Conservation (phyloP, 345 rosid species). For the Citrus hindsii region DNA sequence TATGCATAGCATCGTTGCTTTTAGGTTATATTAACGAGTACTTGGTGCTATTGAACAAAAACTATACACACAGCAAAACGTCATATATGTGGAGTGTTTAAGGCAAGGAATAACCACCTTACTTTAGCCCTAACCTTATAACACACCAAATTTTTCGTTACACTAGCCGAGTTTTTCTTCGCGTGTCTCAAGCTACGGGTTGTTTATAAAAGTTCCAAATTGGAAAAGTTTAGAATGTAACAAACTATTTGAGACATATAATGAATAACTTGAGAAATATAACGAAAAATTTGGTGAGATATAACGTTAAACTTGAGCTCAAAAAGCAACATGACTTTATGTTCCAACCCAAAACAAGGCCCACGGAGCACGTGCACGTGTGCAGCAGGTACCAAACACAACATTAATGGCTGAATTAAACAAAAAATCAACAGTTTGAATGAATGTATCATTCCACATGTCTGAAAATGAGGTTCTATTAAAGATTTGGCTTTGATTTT, state of each 20-base stretch:
- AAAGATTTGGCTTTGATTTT: not conserved
- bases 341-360: not conserved
- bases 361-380: slow-evolving; percentile 29
- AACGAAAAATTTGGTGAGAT: too few species aligned
- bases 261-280: too few species aligned
- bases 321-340: not conserved
- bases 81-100: not conserved
- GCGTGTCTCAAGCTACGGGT: too few species aligned
- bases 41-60: not conserved
- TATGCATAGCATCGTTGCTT: not conserved
- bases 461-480: not conserved
- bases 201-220: too few species aligned
- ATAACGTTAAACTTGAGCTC: too few species aligned
- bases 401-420: slow-evolving; percentile 13
- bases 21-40: not conserved
- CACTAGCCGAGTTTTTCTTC: too few species aligned
- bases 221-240: too few species aligned
- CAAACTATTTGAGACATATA: too few species aligned
- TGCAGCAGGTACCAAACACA: slow-evolving; percentile 20
- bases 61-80: not conserved
- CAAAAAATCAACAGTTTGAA: not conserved
- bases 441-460: slow-evolving; percentile 14
- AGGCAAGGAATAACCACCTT: too few species aligned
- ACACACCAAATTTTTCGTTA: too few species aligned
- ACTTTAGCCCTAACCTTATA: too few species aligned